phyloP scores from a whole-genome alignment of 2,329 filamentous ascomycete species.

The Lachnellula hyalina region DNA sequence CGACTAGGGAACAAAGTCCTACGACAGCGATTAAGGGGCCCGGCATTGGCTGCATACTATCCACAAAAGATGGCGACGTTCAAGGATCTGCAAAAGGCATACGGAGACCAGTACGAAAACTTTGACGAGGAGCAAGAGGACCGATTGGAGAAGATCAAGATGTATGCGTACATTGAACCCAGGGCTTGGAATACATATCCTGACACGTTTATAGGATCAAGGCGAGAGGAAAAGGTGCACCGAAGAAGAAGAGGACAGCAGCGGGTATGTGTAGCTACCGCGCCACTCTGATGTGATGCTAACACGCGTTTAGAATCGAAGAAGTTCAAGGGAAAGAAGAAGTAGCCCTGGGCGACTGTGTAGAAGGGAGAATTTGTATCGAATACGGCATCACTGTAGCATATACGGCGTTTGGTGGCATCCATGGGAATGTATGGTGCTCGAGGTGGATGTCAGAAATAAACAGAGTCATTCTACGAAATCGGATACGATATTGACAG shows the following conservation, averaged over 20 bases:
- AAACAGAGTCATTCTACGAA: constrained; percentile 6
- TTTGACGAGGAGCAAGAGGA: constrained; percentile 75
- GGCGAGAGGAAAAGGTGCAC: constrained; percentile 76
- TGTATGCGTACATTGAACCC: constrained; percentile 37
- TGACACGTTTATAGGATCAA: constrained; percentile 53
- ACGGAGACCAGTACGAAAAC: constrained; percentile 37
- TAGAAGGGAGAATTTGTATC: constrained; percentile 17
- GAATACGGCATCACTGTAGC: constrained; percentile 23
- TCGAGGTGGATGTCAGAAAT: constrained; percentile 7
- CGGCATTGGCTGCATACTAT: constrained; percentile 80
- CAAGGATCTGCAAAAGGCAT: constrained; percentile 63
- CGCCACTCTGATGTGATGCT: constrained; percentile 2
- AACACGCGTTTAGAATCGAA: constrained; percentile 35
- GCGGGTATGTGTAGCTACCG: constrained; percentile 28
- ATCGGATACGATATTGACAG: background rate
- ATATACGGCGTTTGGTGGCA: constrained; percentile 27
- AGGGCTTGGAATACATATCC: background rate
- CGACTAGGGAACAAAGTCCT: constrained; percentile 90
- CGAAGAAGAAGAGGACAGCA: constrained; percentile 79
- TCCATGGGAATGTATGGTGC: constrained; percentile 9
- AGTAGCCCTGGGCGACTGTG: constrained; percentile 28
- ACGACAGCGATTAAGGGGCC: constrained; percentile 81
- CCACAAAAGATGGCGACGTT: constrained; percentile 61
- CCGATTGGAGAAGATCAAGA: constrained; percentile 68
- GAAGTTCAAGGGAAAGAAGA: constrained; percentile 42